A percentile compares a stretch with the other conserved stretches of the same genome.
Conservation (phyloP, 225 moss, liverwort and hornwort genomes). For the Bryum argenteum region DNA sequence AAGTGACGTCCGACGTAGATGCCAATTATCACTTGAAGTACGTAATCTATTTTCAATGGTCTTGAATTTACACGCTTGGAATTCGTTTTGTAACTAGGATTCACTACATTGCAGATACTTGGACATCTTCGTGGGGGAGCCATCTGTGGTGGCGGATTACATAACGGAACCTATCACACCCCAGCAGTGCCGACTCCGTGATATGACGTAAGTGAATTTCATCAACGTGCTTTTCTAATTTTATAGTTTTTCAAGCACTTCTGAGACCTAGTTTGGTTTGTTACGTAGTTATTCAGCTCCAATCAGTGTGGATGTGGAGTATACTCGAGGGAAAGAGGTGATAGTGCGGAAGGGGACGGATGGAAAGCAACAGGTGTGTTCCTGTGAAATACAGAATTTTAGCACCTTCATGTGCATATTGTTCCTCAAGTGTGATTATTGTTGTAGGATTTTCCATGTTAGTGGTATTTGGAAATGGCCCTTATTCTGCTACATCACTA, state of each 20-base stretch:
- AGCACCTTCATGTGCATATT: constrained; percentile 8
- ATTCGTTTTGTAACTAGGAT: constrained; percentile 6
- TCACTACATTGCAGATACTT: constrained; percentile 64
- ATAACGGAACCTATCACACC: constrained; percentile 95
- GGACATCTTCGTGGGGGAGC: constrained; percentile 98
- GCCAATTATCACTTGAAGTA: constrained; percentile 97
- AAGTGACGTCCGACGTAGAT: constrained; percentile 92
- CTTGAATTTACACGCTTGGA: constrained; percentile 6
- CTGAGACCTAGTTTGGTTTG: constrained; percentile 16
- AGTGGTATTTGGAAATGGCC: not conserved
- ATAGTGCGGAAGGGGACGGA: constrained; percentile 95
- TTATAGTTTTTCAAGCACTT: constrained; percentile 2
- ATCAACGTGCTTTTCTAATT: constrained; percentile 11
- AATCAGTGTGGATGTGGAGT: constrained; percentile 97
- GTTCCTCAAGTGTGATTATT: not conserved
- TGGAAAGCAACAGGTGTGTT: constrained; percentile 70
- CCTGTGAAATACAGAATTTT: constrained; percentile 1
- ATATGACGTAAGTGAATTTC: constrained; percentile 77
- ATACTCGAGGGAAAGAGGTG: constrained; percentile 96
- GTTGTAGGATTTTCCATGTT: constrained; percentile 11
- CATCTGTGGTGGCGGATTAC: constrained; percentile 96
- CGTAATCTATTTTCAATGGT: constrained; percentile 21
- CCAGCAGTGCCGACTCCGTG: constrained; percentile 94
- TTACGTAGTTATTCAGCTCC: constrained; percentile 86
- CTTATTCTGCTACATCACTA: not conserved